A percentile compares a stretch with the other conserved stretches of the same genome.
phyloP scores from a whole-genome alignment of 345 rosid genomes.

The Gossypium ekmanianum region DNA sequence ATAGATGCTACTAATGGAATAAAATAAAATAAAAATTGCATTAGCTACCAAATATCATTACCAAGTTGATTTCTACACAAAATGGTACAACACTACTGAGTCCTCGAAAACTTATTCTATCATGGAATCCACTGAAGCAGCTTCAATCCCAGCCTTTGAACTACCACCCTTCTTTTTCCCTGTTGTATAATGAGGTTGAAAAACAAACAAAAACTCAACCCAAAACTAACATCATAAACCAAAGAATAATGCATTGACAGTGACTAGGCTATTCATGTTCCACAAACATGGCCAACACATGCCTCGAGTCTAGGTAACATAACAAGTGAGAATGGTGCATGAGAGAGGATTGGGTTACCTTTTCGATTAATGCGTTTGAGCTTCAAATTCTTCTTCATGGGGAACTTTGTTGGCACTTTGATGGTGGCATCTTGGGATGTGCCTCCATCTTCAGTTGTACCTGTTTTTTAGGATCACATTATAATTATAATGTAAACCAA shows the following conservation, averaged over 20 bases:
- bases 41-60: not conserved
- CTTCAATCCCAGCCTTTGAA: conserved; percentile 28
- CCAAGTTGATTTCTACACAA: not conserved
- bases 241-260: not conserved
- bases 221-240: not conserved
- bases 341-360: conserved; percentile 26
- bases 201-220: not conserved
- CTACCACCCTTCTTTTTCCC: conserved; percentile 23
- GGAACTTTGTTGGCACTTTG: conserved; percentile 30
- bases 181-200: conserved; percentile 12
- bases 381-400: conserved; percentile 52
- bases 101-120: conserved; percentile 28
- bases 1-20: not conserved
- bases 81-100: not conserved
- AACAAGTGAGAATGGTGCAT: not conserved
- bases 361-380: conserved; percentile 43
- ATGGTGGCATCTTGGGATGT: conserved; percentile 31
- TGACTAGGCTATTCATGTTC: too few relatives aligned
- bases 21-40: not conserved
- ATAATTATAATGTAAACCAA: not conserved
- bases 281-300: too few relatives aligned
- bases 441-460: conserved; percentile 12
- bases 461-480: not conserved
- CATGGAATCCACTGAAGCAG: conserved; percentile 43
- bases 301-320: not conserved